Evolutionary conservation across 495 filamentous ascomycete genomes (phyloP).

Genomic region (Neurospora intermedia): DNA sequence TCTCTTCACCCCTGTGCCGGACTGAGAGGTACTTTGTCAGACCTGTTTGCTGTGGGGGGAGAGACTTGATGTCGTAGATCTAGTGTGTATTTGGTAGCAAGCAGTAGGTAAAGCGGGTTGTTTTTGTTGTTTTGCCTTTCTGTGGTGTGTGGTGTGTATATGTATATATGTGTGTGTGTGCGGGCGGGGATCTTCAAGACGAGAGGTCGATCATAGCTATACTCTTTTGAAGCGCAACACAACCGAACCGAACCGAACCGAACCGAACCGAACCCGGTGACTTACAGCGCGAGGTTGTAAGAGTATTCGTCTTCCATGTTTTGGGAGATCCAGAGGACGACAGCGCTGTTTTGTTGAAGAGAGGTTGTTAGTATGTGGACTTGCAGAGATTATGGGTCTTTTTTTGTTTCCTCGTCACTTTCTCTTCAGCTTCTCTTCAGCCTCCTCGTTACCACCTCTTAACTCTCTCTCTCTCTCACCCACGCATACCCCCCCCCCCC

Average conservation of each 20-base stretch:
- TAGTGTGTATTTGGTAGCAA: too few relatives aligned
- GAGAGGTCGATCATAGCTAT: not conserved
- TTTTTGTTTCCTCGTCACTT: not conserved
- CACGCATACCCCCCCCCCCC: too few relatives aligned
- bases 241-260: not conserved
- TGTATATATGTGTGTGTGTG: not conserved
- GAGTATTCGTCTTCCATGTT: constrained; percentile 99
- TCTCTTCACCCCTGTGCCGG: too few relatives aligned
- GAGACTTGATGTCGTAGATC: too few relatives aligned
- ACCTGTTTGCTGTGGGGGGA: too few relatives aligned
- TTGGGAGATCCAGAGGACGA: constrained; percentile 80
- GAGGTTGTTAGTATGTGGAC: not conserved
- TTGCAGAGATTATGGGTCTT: not conserved
- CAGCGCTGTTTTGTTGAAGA: not conserved
- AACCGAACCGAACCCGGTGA: too few relatives aligned
- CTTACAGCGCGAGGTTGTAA: constrained; percentile 81
- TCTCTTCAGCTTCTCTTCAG: not conserved
- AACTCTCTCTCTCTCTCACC: not conserved
- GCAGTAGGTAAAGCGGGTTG: not conserved
- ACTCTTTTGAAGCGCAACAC: not conserved
- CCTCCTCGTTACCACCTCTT: not conserved
- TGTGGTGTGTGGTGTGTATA: too few relatives aligned
- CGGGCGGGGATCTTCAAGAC: not conserved
- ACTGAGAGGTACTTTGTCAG: too few relatives aligned
- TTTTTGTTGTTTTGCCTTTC: not conserved